A percentile compares a stretch with the other conserved stretches of the same genome.
Conservation (phyloP, 176 grass and related monocot genomes). For the Alopecurus myosuroides region DNA sequence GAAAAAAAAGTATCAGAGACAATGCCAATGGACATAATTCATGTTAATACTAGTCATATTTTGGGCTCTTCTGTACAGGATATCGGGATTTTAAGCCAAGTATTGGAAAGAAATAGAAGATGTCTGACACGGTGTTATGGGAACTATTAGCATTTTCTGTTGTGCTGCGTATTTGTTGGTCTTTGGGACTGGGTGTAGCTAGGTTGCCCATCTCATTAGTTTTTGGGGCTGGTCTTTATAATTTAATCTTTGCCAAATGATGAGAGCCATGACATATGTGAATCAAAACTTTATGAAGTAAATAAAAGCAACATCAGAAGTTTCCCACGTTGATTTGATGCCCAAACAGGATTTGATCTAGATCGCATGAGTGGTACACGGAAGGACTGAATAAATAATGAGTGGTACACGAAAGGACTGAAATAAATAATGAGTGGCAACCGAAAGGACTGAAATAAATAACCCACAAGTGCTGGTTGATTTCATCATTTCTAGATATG, state of each 20-base stretch:
- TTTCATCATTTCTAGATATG: too few species aligned
- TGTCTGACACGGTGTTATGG: background rate
- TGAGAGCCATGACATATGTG: background rate
- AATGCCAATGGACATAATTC: background rate
- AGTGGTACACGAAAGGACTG: too few species aligned
- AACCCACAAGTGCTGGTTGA: too few species aligned
- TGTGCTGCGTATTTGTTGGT: background rate
- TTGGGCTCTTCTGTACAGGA: background rate
- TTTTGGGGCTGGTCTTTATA: background rate
- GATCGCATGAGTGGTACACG: too few species aligned
- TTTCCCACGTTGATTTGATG: too few species aligned
- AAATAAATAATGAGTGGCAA: background rate
- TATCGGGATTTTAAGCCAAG: background rate
- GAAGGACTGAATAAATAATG: too few species aligned
- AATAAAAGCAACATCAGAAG: background rate
- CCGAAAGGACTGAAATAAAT: too few species aligned
- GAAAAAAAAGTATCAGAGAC: background rate
- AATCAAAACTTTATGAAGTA: background rate
- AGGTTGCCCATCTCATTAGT: background rate
- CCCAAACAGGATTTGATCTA: too few species aligned
- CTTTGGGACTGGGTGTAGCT: background rate
- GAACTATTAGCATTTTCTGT: background rate
- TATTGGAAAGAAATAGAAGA: background rate
- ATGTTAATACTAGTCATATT: background rate
- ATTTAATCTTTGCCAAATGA: background rate